These are phyloP conservation scores for Brasenia schreberi DNA, from an alignment of 164 flowering plant genomes.

Conservation along the genomic window DNA sequence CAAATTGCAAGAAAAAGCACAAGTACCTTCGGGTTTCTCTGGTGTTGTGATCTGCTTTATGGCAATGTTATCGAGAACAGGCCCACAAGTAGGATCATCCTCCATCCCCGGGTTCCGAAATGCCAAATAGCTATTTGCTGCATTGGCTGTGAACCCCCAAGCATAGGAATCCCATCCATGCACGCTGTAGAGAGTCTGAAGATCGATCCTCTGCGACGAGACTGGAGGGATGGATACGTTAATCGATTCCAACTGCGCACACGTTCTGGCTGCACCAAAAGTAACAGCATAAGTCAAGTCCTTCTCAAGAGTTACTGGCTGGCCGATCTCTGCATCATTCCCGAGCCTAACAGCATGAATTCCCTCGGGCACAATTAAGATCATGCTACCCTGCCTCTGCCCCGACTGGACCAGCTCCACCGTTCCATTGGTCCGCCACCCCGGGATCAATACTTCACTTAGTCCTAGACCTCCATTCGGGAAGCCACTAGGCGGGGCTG, in stretches of 20 bases:
- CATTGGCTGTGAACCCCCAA: slow-evolving; percentile 56
- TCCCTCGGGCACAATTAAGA: slow-evolving; percentile 81
- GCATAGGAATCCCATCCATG: slow-evolving; percentile 95
- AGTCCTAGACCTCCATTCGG: slow-evolving; percentile 29
- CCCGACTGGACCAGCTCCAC: slow-evolving; percentile 76
- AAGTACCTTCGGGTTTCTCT: slow-evolving; percentile 54
- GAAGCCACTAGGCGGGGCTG: slow-evolving; percentile 61
- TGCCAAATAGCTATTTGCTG: slow-evolving; percentile 27
- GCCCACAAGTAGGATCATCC: slow-evolving; percentile 96
- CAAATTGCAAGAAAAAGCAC: no score
- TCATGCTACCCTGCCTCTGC: slow-evolving; percentile 88
- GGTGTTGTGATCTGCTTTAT: slow-evolving; percentile 86
- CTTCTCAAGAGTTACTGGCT: slow-evolving; percentile 63
- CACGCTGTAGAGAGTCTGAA: slow-evolving; percentile 80
- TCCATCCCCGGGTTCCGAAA: slow-evolving; percentile 86
- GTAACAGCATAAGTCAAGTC: slow-evolving; percentile 67
- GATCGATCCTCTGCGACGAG: slow-evolving; percentile 70
- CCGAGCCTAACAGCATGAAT: slow-evolving; percentile 74
- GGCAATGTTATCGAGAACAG: slow-evolving; percentile 80
- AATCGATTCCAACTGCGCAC: slow-evolving; percentile 88
- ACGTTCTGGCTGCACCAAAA: slow-evolving; percentile 93
- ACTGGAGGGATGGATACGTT: slow-evolving; percentile 56
- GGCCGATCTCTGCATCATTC: slow-evolving; percentile 83
- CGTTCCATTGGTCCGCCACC: slow-evolving; percentile 71
- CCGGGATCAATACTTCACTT: slow-evolving; percentile 29